Base-by-base conservation (phyloP, 2,329 filamentous ascomycete genomes). In the Penicillium brasilianum region DNA sequence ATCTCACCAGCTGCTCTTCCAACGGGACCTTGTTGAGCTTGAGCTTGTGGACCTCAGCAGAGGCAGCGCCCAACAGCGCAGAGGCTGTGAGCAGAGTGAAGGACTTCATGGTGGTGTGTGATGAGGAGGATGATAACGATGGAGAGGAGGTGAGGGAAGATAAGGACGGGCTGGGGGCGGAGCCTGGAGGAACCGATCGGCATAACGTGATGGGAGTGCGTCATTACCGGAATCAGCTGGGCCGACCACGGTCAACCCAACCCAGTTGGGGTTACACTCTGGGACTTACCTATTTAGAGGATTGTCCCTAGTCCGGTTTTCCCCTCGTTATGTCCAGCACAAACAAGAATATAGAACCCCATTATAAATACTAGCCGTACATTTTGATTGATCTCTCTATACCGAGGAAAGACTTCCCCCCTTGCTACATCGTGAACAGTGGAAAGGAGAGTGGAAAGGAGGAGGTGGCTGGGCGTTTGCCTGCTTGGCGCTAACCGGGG, bases 1-100 rank as follows among this genome's bases (percentile, higher is more conserved):
- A 61, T 84, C 90, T 77, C 83, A 96, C 93, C 75, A 99, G 87
- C 84, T 98, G 95, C 79, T 98, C 92, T 53, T 89, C 86, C 61
- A 99, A 84, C 69, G 95, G 90, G 65, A 98, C 83, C 90, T 99
- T 99, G 87, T 97, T 91, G 75, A 99, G 89, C 86, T 96, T 95
- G 87, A 97, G 90, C 86, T 92, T 96, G 88, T 98, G 92, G 69
- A 97, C 85, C 74, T 88, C 92, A 71, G 92, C 94, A 76, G 91
- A 86, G 77, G 90, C 90, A 77, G 90, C 88, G 83, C 91, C 90
- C 75, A 93, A 85, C 84, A 96, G 87, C 83, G 89, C 85, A 74
- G 89, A 88, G 81, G 88, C 88, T 77, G 92, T 89, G 78, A 92
- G 84, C 76, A 97, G 80, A 74, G 93, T 83, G 81, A 89, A 84